Base-by-base conservation (phyloP, 2,329 filamentous ascomycete genomes). In the Pseudogymnoascus sp. region DNA sequence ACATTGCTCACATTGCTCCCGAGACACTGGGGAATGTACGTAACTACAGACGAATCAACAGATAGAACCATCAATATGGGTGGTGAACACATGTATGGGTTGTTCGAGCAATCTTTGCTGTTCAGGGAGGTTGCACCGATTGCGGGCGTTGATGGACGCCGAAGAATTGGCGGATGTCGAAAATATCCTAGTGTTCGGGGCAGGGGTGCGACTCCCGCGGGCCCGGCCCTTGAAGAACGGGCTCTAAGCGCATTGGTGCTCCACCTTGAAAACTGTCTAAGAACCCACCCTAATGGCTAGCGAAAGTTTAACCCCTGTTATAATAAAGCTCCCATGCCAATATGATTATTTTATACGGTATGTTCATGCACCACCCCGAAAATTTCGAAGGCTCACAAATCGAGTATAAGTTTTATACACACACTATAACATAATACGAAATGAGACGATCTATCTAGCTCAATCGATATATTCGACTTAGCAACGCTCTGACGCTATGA, bases 101-200 rank as follows among this genome's bases (percentile, higher is more conserved):
- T 9, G 15, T 27, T 15, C 5, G 15, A 45, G 33, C 39, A 59
- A 25, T 39, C 31, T 36, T 60, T 60, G 33, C 52, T 60, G 25
- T 29, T 62, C 48, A 61, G n/a, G 59, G 60, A 18, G 9, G 59
- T 37, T 36, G 72, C 66, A 74, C 75, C 76, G 52, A 68, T 70
- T 58, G 68, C 72, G n/a, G 67, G 64, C 40, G 75, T 67, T 6
- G 75, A 73, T 12, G 63, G 61, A 61, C 75, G 77, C 59, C 74
- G 73, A 64, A 77, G 75, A 55, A 33, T 33, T 55, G 27, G n/a
- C 7, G 27, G 6, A 10, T n/a, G 6, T 55, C 48, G 9, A 55
- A 52, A 55, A 15, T 55, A 55, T 18, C 48, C 48, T 33, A 33
- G 48, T 5, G 48, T 3, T 18, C 48, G 48, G 48, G 27, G 33